Evolutionary conservation across 768 basidiomycete genomes (phyloP), one percentile per base, ranked within the genome.

Genomic region (Lentinula sp.): DNA sequence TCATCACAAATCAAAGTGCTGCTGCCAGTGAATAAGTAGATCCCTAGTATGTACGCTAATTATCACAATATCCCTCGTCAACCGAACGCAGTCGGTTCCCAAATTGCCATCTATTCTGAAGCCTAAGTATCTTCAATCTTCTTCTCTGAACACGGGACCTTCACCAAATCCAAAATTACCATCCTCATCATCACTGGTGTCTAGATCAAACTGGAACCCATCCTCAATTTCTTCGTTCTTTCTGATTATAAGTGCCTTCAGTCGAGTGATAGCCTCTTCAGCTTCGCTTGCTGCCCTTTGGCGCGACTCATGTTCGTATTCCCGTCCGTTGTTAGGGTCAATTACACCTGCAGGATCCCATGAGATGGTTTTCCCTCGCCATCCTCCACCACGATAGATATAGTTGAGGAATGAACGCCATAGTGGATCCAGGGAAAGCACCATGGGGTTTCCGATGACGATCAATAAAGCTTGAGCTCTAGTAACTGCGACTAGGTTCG

Each of bases 341-440:
- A 78, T 73, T 5, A 74, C 66, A 4, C 70, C 75, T 0, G 61
- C 61, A 0, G 81, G 77, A 63, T 85, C 78, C 84, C 85, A 86
- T 6, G 75, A 66, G 39, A 82, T 80, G 5, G 71, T 69, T 5
- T 74, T 73, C 5, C 85, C 85, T 34, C 68, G 75, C 82, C 85
- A 87, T 0, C 84, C 86, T 2, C 79, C 78, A 13, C 79, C 76
- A 16, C 65, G 54, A 62, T 82, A 69, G n/a, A 87, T 69, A 63
- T 83, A 86, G 61, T 84, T 85, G 52, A 88, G 67, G 73, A 86
- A 86, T 0, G 72, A 68, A 3, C 85, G 71, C 86, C 86, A 87
- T 2, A 86, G 71, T 0, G 85, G 85, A 63, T 88, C 86, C 1
- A 87, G 75, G 7, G 80, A 80, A 0, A 88, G 73, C 3, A 86